Percentiles rank a stretch among this genome's conserved stretches.
Conservation (phyloP, 208 protist species). For the Lotmaria passim region DNA sequence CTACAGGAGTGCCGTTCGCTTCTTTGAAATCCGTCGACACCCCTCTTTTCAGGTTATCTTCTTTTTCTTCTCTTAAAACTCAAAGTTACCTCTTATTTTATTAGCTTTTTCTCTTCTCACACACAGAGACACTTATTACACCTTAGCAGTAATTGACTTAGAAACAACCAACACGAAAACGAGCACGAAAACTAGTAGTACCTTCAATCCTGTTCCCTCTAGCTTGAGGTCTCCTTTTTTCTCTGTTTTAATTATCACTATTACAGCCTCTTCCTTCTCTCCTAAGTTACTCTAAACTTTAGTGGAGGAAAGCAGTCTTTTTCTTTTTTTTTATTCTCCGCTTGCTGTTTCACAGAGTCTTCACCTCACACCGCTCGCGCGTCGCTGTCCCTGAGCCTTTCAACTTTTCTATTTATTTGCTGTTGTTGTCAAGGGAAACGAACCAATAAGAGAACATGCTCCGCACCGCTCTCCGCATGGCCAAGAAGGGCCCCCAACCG, state of each 20-base stretch:
- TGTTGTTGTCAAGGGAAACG: not conserved
- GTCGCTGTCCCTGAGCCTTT: too few relatives aligned
- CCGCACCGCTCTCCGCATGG: conserved; percentile 39
- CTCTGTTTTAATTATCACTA: conserved; percentile 12
- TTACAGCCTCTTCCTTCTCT: conserved; percentile 4
- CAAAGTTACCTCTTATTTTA: not conserved
- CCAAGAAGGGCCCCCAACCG: conserved; percentile 44
- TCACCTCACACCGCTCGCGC: too few relatives aligned
- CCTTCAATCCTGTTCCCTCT: not conserved
- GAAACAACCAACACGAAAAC: conserved; percentile 3
- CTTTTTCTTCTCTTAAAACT: not conserved
- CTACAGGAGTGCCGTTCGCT: not conserved
- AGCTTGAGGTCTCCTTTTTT: conserved; percentile 10
- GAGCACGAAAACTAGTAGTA: conserved; percentile 8
- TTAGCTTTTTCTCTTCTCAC: conserved; percentile 12
- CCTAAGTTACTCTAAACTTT: conserved; percentile 5
- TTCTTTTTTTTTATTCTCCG: not conserved
- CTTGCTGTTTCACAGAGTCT: too few relatives aligned
- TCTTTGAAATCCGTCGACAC: not conserved
- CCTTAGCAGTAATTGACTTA: conserved; percentile 25
- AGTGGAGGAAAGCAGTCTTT: not conserved
- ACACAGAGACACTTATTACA: conserved; percentile 11
- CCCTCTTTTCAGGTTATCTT: conserved; percentile 4
- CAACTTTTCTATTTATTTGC: not conserved
- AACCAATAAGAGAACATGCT: conserved; percentile 48